Conservation (phyloP, 2,329 filamentous ascomycete species). For the Alternaria tenuissima region DNA sequence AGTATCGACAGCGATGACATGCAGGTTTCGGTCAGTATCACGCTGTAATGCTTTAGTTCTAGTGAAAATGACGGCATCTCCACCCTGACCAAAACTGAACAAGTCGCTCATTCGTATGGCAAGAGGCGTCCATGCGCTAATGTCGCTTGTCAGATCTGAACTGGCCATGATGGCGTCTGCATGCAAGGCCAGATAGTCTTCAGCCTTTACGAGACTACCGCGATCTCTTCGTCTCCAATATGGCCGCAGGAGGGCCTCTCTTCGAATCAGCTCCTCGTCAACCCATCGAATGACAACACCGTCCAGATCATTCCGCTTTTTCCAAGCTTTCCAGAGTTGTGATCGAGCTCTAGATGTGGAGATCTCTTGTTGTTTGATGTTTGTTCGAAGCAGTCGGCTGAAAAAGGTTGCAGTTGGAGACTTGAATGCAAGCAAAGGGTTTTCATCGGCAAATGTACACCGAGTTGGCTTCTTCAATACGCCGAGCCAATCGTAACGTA, state of each 20-base stretch:
- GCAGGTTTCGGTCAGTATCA: conserved; percentile 50
- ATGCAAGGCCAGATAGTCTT: conserved; percentile 52
- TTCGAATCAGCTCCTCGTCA: conserved; percentile 50
- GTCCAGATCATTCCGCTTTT: conserved; percentile 50
- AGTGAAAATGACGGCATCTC: conserved; percentile 61
- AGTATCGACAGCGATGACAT: conserved; percentile 54
- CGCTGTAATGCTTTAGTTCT: conserved; percentile 58
- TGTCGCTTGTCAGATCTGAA: conserved; percentile 60
- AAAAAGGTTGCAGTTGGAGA: conserved; percentile 45
- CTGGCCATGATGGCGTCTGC: conserved; percentile 62
- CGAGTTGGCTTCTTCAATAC: conserved; percentile 51
- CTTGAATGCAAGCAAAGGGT: conserved; percentile 61
- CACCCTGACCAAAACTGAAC: conserved; percentile 62
- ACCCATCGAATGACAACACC: conserved; percentile 52
- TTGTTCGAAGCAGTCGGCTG: conserved; percentile 47
- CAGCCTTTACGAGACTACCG: conserved; percentile 47
- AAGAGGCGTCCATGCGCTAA: conserved; percentile 62
- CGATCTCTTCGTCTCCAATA: conserved; percentile 52
- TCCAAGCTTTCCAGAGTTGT: conserved; percentile 53
- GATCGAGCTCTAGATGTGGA: conserved; percentile 50
- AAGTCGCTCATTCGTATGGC: conserved; percentile 62
- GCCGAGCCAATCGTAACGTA: conserved; percentile 56
- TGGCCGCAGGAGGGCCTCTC: conserved; percentile 45
- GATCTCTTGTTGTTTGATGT: conserved; percentile 51
- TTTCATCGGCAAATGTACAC: conserved; percentile 57